Base-by-base conservation (phyloP, 352 stramenopile genomes). In the Globisporangium spiculum region DNA sequence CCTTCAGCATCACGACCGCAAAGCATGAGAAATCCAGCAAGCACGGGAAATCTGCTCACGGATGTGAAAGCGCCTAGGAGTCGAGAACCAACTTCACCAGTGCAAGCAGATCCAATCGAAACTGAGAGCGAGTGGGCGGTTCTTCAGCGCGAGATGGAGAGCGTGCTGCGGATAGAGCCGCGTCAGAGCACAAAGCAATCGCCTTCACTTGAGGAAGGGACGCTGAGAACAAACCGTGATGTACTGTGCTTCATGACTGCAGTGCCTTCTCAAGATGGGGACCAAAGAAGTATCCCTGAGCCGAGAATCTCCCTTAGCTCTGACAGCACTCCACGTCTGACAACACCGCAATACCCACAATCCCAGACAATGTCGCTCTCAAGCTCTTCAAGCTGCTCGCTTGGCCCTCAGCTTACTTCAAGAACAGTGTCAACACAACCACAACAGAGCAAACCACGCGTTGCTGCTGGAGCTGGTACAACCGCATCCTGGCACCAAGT, bases 401-500 rank as follows among this genome's bases (percentile, higher is more conserved):
- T 60, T 8, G 55, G 55, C 0, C 4, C 55, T 27, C 55, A 27
- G 30, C 22, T 27, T 38, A 24, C 53, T 9, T 4, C 53, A 38
- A 4, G 24, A 36, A 20, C 55, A 14, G 14, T 46, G 3, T 26
- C 48, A 54, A 16, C 4, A 18, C n/a, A 24, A 18, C 5, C 3
- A 58, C 64, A 12, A 14, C 66, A 24, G 36, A 67, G 26, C 44
- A 65, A 36, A 53, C 5, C 9, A 60, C 54, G 24, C 59, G 38
- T 14, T 55, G 30, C 4, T 32, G 22, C 6, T 14, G 10, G 58
- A 30, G 22, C 6, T 9, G 10, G 54, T 30, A 16, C 41, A 18
- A 16, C 41, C 14, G 30, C 58, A 16, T 61, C 34, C 10, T 88
- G 82, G 82, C 75, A 86, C 52, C 75, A 71, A 8, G 80, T 88